Evolutionary conservation across 495 filamentous ascomycete genomes (phyloP), one percentile per base, ranked within the genome.

Genomic region (Aspergillus biplanus): DNA sequence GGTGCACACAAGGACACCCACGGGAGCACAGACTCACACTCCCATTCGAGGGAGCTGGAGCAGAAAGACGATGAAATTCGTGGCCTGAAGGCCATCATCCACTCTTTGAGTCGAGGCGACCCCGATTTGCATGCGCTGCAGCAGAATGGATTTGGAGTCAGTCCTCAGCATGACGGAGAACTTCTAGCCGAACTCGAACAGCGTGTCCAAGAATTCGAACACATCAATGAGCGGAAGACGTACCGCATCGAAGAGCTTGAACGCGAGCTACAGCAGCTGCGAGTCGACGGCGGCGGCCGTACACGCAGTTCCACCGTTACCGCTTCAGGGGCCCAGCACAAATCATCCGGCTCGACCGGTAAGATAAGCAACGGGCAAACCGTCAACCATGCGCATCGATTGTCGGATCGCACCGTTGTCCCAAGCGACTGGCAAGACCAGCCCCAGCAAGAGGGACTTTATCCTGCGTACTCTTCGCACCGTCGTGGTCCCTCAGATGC

Each of bases 21-120:
- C 11, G 77, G 83, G 7, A 79, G 78, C n/a, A 77, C 80, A 4
- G 77, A 82, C 21, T 80, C 79, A 18, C 79, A 79, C 50, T 79
- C 85, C 13, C 77, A 78, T 35, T 71, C 75, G 3, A 88, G 90
- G 67, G 93, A 97, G 65, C 75, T 97, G 21, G 94, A 97, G 65
- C 92, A 97, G 70, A 91, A 93, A 68, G 96, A 99, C 66, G 96
- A 98, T 65, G 95, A 99, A 77, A 98, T 99, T 66, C 85, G 93
- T 33, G 96, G 95, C 46, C 80, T 99, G 56, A 98, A 98, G 76
- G 95, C 95, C 39, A 98, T 99, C 69, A 97, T 99, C 53, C 95
- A 98, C 74, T 96, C 92, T 9, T 78, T 99, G 35, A 96, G 92
- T 70, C 80, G 90, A 50, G 91, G 82, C 81, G 59, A 86, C 84